These are phyloP conservation scores for Colletotrichum higginsianum DNA, from an alignment of 2,329 filamentous ascomycete species.

Conservation along the genomic window DNA sequence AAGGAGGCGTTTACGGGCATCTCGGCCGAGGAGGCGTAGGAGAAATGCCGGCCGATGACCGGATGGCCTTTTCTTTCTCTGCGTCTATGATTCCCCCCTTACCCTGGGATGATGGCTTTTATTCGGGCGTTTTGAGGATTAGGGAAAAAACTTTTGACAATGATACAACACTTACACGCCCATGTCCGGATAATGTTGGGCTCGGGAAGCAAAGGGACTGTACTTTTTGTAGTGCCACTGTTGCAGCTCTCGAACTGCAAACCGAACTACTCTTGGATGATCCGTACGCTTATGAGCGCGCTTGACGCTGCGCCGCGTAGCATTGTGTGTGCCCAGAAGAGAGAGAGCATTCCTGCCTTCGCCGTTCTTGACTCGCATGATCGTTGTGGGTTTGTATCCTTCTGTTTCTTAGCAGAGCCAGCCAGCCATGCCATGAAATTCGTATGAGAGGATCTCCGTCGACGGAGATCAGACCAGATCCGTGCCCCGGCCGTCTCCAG, in stretches of 20 bases:
- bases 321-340: not conserved
- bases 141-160: constrained; percentile 37
- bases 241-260: not conserved
- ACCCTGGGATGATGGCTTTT: constrained; percentile 5
- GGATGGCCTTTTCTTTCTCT: constrained; percentile 6
- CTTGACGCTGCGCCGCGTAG: not conserved
- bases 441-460: not conserved
- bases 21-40: constrained; percentile 37
- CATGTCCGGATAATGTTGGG: not conserved
- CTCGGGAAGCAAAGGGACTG: not conserved
- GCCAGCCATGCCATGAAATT: too few relatives aligned
- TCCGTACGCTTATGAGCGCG: not conserved
- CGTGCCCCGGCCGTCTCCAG: not conserved
- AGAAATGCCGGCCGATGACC: not conserved
- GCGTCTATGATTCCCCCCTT: constrained; percentile 17
- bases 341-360: too few relatives aligned
- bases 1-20: constrained; percentile 38
- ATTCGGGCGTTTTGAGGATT: constrained; percentile 37
- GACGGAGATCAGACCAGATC: not conserved
- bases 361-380: too few relatives aligned
- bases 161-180: constrained; percentile 31
- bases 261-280: not conserved
- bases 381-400: too few relatives aligned
- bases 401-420: too few relatives aligned
- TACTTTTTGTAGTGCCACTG: constrained; percentile 6